phyloP scores from a whole-genome alignment of 177 flowering plant genomes.

The Vitis hybrid region DNA sequence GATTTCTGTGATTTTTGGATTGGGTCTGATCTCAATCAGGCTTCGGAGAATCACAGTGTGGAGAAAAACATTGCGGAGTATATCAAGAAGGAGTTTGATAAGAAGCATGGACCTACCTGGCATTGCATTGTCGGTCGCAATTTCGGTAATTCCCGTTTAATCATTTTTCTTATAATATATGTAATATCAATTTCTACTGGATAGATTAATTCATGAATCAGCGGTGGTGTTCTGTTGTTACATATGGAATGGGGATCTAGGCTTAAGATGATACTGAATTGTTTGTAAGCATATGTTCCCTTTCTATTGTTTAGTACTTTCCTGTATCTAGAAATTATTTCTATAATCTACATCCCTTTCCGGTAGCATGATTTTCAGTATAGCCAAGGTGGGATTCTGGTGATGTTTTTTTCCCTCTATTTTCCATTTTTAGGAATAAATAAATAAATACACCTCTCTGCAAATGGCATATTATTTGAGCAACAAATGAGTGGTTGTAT shows the following conservation, averaged over 20 bases:
- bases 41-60: conserved; percentile 72
- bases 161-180: background rate
- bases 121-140: conserved; percentile 98
- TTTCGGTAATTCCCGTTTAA: conserved; percentile 56
- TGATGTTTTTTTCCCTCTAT: too few relatives aligned
- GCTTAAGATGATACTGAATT: background rate
- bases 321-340: too few relatives aligned
- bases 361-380: too few relatives aligned
- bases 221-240: background rate
- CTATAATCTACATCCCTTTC: too few relatives aligned
- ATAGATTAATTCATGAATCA: background rate
- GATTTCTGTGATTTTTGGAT: background rate
- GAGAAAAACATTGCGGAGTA: conserved; percentile 96
- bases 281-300: background rate
- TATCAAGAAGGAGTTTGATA: conserved; percentile 95
- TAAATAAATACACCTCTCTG: too few relatives aligned
- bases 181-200: background rate
- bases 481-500: too few relatives aligned
- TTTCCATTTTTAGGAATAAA: too few relatives aligned
- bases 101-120: conserved; percentile 93
- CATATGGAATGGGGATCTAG: conserved; percentile 11
- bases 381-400: too few relatives aligned
- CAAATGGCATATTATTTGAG: too few relatives aligned
- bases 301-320: background rate
- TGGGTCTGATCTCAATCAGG: conserved; percentile 32